phyloP scores from a whole-genome alignment of 805 yeast genomes.

The Clavispora carvajalis region DNA sequence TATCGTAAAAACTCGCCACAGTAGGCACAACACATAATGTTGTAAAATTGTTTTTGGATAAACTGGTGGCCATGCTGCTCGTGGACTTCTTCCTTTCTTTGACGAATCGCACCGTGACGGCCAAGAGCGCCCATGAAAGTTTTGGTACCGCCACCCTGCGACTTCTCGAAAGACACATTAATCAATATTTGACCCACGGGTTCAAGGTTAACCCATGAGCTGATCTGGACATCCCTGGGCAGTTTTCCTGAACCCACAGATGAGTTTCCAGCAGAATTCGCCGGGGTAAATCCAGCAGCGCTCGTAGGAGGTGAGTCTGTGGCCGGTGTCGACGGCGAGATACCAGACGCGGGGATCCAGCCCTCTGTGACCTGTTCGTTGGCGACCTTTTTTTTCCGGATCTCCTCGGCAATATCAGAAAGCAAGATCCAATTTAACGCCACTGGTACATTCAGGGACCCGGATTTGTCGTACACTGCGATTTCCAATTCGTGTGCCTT shows the following conservation, averaged over 20 bases:
- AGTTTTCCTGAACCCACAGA: conserved; percentile 3
- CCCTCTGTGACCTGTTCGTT: conserved; percentile 67
- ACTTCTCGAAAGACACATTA: conserved; percentile 73
- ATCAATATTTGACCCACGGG: conserved; percentile 89
- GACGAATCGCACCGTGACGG: conserved; percentile 97
- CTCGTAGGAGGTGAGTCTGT: neutral
- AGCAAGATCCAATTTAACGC: conserved; percentile 89
- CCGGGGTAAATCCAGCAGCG: too few species aligned
- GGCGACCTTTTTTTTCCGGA: conserved; percentile 77
- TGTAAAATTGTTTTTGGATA: conserved; percentile 91
- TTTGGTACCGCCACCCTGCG: conserved; percentile 30
- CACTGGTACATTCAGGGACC: conserved; percentile 70
- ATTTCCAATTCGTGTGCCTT: conserved; percentile 91
- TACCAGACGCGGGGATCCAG: conserved; percentile 80
- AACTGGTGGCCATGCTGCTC: conserved; percentile 98
- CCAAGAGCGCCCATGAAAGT: conserved; percentile 44
- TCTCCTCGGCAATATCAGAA: conserved; percentile 90
- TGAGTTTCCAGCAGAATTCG: too few species aligned
- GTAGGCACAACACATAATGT: conserved; percentile 94
- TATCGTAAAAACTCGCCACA: conserved; percentile 93
- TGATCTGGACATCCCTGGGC: conserved; percentile 40
- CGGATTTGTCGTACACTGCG: conserved; percentile 76
- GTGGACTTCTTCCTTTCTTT: conserved; percentile 82
- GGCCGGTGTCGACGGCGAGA: conserved; percentile 19
- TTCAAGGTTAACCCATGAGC: conserved; percentile 86